phyloP scores from a whole-genome alignment of 2,329 filamentous ascomycete genomes.

The Aspergillus texensis region DNA sequence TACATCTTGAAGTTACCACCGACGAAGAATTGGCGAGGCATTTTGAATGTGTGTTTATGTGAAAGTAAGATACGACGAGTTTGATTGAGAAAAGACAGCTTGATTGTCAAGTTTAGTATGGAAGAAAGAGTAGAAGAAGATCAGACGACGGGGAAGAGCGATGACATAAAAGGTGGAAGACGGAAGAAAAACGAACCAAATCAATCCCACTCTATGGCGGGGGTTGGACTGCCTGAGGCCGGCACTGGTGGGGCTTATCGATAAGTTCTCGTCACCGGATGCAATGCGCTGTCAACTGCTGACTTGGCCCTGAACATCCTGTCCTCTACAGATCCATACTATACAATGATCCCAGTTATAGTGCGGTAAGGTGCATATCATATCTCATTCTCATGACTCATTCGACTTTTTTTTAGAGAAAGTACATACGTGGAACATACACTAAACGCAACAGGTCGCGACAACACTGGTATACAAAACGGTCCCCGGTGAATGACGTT shows the following conservation, averaged over 20 bases:
- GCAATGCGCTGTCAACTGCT: slow-evolving; percentile 6
- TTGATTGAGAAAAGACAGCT: slow-evolving; percentile 8
- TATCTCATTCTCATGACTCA: neutral
- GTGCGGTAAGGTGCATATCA: neutral
- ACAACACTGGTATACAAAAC: neutral
- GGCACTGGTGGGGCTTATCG: slow-evolving; percentile 22
- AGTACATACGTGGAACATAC: neutral
- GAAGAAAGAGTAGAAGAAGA: slow-evolving; percentile 5
- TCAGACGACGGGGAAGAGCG: slow-evolving; percentile 10
- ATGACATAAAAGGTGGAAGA: slow-evolving; percentile 19
- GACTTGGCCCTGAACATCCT: slow-evolving; percentile 2
- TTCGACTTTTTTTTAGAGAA: neutral
- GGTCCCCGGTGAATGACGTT: slow-evolving; percentile 2
- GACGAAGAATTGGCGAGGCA: slow-evolving; percentile 96
- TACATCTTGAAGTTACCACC: slow-evolving; percentile 99
- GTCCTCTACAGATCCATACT: neutral
- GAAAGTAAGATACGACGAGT: slow-evolving; percentile 14
- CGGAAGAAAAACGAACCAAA: slow-evolving; percentile 9
- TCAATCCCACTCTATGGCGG: slow-evolving; percentile 1
- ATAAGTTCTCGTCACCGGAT: slow-evolving; percentile 15
- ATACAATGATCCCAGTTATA: neutral
- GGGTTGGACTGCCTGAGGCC: slow-evolving; percentile 8
- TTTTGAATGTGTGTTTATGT: slow-evolving; percentile 54
- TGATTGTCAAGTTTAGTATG: slow-evolving; percentile 10
- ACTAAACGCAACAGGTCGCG: neutral